A percentile compares a stretch with the other conserved stretches of the same genome.
phyloP scores from a whole-genome alignment of 163 green algal genomes.

The Scenedesmus sp. region DNA sequence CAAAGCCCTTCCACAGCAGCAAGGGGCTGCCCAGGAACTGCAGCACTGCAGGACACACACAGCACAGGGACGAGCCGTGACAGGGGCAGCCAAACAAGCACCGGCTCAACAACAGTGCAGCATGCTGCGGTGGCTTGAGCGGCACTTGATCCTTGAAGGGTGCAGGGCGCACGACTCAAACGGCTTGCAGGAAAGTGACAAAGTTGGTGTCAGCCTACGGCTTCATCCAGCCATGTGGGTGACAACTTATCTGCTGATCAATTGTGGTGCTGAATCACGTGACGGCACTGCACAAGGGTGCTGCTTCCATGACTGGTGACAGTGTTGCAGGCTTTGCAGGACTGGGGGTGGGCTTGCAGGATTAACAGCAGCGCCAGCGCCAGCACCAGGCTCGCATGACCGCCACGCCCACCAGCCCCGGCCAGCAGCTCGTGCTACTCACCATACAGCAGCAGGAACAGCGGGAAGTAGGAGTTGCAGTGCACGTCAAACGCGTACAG shows the following conservation, averaged over 20 bases:
- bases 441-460: conserved; percentile 93
- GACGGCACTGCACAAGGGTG: too few relatives aligned
- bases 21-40: conserved; percentile 91
- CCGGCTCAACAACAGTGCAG: too few relatives aligned
- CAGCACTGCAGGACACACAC: conserved; percentile 75
- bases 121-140: too few relatives aligned
- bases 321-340: neutral
- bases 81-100: too few relatives aligned
- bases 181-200: too few relatives aligned
- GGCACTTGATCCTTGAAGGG: too few relatives aligned
- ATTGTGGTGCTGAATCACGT: too few relatives aligned
- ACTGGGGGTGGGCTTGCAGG: neutral
- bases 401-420: neutral
- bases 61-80: neutral
- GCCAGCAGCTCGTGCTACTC: conserved; percentile 20
- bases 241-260: too few relatives aligned
- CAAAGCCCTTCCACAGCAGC: conserved; percentile 81
- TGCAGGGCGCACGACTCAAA: too few relatives aligned
- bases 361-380: neutral
- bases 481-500: conserved; percentile 99
- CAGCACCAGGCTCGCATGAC: neutral
- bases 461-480: conserved; percentile 97
- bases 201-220: too few relatives aligned
- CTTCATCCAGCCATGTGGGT: neutral
- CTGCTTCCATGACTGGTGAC: neutral